phyloP scores from a whole-genome alignment of 2,329 filamentous ascomycete species.

The Fusarium metavorans region DNA sequence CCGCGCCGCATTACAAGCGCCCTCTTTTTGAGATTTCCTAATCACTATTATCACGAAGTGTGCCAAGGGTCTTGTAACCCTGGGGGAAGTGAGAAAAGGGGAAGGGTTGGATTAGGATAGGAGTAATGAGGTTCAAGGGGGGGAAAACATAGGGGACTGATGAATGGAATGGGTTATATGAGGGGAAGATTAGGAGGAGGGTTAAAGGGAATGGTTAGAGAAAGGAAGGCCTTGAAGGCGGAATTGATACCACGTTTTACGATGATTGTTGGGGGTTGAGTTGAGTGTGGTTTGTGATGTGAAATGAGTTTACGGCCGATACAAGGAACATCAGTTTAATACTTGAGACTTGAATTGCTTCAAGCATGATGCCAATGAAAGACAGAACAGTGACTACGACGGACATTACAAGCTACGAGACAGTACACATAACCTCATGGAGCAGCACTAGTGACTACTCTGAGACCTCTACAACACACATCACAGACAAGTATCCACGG shows the following conservation, averaged over 20 bases:
- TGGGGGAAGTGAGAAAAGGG: not conserved
- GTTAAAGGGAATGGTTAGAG: constrained; percentile 18
- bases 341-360: not conserved
- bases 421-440: not conserved
- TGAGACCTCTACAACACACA: not conserved
- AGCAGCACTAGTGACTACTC: not conserved
- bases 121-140: not conserved
- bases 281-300: not conserved
- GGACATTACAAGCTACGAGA: not conserved
- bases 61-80: not conserved
- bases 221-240: constrained; percentile 23
- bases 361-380: not conserved
- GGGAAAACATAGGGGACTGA: not conserved
- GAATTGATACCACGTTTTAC: constrained; percentile 44
- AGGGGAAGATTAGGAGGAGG: not conserved
- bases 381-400: not conserved
- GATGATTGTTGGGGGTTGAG: constrained; percentile 1
- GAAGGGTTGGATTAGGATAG: constrained; percentile 23
- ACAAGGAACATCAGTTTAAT: not conserved
- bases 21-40: constrained; percentile 12
- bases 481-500: constrained; percentile 2
- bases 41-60: constrained; percentile 10
- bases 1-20: constrained; percentile 13
- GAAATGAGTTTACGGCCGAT: not conserved
- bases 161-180: constrained; percentile 15